Base-by-base conservation (phyloP, 208 protist species). In the Trypanosoma mega region DNA sequence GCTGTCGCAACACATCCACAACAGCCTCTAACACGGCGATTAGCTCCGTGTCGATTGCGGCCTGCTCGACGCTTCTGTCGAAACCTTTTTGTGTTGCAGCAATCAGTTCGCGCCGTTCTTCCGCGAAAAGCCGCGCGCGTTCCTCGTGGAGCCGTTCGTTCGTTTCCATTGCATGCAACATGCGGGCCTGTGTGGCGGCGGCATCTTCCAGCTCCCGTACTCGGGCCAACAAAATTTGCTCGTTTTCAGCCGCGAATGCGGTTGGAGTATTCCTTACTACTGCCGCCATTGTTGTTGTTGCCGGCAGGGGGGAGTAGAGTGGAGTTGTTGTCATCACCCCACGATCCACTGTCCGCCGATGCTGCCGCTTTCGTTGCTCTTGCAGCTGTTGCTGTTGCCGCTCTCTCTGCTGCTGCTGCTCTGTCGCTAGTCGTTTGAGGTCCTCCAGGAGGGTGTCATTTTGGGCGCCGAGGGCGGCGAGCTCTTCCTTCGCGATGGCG, bases 381-480 rank as follows among this genome's bases (percentile, higher is more conserved):
- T n/a, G n/a, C n/a, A n/a, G n/a, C n/a, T n/a, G n/a, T n/a, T n/a
- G n/a, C n/a, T n/a, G n/a, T n/a, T n/a, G n/a, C n/a, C n/a, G n/a
- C n/a, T n/a, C 26, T 46, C 37, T 36, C 21, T 45, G 16, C 21
- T 21, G 9, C 34, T 29, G 2, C 21, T 11, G 0, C 16, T 43
- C 2, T 60, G 41, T 21, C 44, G 46, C 49, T 43, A 59, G 44
- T 14, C 34, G 49, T 36, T 44, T 51, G 14, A 73, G 21, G 16
- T 73, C 67, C 8, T 52, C 46, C 8, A 73, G 48, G 2, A 73
- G 59, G 31, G 55, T 41, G 12, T 67, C 58, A 36, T 73, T 73
- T 33, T 73, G 67, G 23, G 60, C n/a, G 29, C 56, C 66, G 20
- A 73, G 58, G 12, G 67, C 67, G 6, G 50, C 49, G 11, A 67